Percentiles rank a stretch among this genome's conserved stretches.
Evolutionary conservation across 148 eudicot genomes (phyloP).

Genomic region (Polygonum maritimum): DNA sequence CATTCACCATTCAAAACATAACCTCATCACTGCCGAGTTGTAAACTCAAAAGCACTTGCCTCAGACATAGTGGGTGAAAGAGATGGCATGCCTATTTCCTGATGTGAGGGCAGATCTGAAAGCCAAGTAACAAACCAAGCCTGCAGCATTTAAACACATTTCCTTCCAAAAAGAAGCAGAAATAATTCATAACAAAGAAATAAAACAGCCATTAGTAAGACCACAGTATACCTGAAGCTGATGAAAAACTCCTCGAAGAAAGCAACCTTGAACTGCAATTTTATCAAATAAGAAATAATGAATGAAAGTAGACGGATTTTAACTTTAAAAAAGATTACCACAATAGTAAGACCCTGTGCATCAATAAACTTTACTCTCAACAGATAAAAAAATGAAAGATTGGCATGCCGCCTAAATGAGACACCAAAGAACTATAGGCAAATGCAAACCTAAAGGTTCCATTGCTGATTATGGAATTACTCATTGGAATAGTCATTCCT

Average conservation of each 20-base stretch:
- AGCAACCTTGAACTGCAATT: conserved; percentile 34
- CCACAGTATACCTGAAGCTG: conserved; percentile 41
- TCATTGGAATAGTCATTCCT: conserved; percentile 21
- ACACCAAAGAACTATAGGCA: not conserved
- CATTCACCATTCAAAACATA: not conserved
- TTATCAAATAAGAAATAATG: not conserved
- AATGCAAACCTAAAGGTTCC: conserved; percentile 29
- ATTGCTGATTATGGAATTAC: conserved; percentile 17
- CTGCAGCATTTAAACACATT: not conserved
- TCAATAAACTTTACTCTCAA: not conserved
- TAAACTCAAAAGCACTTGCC: conserved; percentile 29
- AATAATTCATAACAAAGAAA: not conserved
- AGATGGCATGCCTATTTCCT: conserved; percentile 97
- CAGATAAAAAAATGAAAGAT: not conserved
- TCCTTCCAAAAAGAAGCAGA: not conserved
- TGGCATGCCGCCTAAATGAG: not conserved
- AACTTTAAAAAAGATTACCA: not conserved
- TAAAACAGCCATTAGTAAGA: not conserved
- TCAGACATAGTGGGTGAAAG: conserved; percentile 99
- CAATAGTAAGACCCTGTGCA: not conserved
- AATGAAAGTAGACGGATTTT: not conserved
- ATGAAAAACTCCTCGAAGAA: conserved; percentile 39
- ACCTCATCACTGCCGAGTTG: not conserved
- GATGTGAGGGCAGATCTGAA: conserved; percentile 85
- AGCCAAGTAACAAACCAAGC: conserved; percentile 8